phyloP scores from a whole-genome alignment of 78 protist species.

The Tieghemostelium lacteum region DNA sequence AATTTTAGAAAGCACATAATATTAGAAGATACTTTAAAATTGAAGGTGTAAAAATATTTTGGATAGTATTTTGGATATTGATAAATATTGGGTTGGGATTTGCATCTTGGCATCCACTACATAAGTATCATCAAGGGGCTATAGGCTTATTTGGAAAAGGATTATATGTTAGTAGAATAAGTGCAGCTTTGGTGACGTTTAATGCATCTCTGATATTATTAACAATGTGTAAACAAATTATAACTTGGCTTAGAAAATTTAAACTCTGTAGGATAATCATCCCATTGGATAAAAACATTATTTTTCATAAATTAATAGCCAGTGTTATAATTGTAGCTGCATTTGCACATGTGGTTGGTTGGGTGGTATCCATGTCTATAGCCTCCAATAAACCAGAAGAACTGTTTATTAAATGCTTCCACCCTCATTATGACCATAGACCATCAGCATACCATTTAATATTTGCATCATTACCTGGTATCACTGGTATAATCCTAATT shows the following conservation, averaged over 20 bases:
- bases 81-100: too few species aligned
- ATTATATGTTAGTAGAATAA: slow-evolving; percentile 33
- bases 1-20: slow-evolving; percentile 2
- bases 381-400: slow-evolving; percentile 11
- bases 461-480: slow-evolving; percentile 29
- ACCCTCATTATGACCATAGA: slow-evolving; percentile 16
- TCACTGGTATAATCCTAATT: slow-evolving; percentile 27
- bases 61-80: neutral
- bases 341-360: slow-evolving; percentile 73
- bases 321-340: slow-evolving; percentile 72
- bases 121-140: neutral
- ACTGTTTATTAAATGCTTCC: slow-evolving; percentile 4
- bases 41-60: slow-evolving; percentile 48
- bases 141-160: slow-evolving; percentile 28
- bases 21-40: slow-evolving; percentile 46
- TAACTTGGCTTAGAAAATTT: slow-evolving; percentile 10
- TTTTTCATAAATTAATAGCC: slow-evolving; percentile 84
- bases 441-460: slow-evolving; percentile 47
- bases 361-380: slow-evolving; percentile 22
- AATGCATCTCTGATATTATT: slow-evolving; percentile 20
- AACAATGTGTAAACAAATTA: slow-evolving; percentile 53
- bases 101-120: too few species aligned
- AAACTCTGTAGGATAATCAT: too few species aligned
- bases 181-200: slow-evolving; percentile 9
- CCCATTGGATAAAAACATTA: slow-evolving; percentile 91